These are phyloP conservation scores for Fomitopsis schrenkii DNA, from an alignment of 1,284 basidiomycete species.

Conservation along the genomic window DNA sequence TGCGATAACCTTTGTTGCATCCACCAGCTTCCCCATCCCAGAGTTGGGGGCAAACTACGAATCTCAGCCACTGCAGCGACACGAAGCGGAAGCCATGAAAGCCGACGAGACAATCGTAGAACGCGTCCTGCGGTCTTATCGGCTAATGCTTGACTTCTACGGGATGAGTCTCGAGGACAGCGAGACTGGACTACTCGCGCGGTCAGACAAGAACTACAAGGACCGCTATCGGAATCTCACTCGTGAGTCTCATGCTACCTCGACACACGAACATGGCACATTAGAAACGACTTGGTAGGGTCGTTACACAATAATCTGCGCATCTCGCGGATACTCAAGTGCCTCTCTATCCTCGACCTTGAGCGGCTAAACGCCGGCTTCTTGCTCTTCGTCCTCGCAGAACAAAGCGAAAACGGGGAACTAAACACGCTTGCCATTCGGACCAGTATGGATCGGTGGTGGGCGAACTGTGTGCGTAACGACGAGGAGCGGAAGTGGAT, in stretches of 20 bases:
- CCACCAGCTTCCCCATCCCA: constrained; percentile 59
- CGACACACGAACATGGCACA: neutral
- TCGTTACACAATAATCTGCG: constrained; percentile 74
- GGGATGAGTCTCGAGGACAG: constrained; percentile 58
- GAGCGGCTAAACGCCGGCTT: constrained; percentile 64
- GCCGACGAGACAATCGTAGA: constrained; percentile 42
- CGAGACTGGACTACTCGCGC: constrained; percentile 54
- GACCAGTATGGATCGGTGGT: constrained; percentile 73
- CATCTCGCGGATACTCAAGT: constrained; percentile 75
- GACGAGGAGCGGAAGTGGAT: constrained; percentile 55
- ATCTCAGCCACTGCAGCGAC: constrained; percentile 60
- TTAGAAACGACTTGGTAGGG: constrained; percentile 29
- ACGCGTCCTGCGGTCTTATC: constrained; percentile 58
- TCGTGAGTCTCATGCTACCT: constrained; percentile 40
- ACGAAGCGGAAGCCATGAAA: constrained; percentile 63
- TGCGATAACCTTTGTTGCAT: neutral
- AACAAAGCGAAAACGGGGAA: constrained; percentile 58
- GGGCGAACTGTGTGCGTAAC: constrained; percentile 69
- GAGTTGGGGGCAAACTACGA: constrained; percentile 68
- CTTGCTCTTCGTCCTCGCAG: constrained; percentile 62
- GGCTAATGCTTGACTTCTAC: constrained; percentile 72
- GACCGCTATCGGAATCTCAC: constrained; percentile 60
- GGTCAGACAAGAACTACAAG: constrained; percentile 40
- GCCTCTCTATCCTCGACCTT: constrained; percentile 63
- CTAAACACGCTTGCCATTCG: constrained; percentile 46